These are phyloP conservation scores for Aspergillus steynii DNA, from an alignment of 495 filamentous ascomycete genomes.

Conservation along the genomic window DNA sequence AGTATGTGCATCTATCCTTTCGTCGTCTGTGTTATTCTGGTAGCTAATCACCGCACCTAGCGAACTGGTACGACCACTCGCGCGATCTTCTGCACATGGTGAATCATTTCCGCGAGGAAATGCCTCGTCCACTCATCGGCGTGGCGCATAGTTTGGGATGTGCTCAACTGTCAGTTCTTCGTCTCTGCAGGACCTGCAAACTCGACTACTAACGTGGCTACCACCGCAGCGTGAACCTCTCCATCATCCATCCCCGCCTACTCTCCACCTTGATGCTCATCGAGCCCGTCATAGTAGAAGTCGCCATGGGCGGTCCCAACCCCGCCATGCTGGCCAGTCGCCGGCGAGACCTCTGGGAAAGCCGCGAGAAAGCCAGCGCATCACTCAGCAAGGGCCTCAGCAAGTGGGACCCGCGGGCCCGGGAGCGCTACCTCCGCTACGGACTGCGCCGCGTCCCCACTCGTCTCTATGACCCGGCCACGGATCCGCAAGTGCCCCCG, in stretches of 20 bases:
- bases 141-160: conserved; percentile 80
- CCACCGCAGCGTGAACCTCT: conserved; percentile 37
- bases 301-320: conserved; percentile 19
- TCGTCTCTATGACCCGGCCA: conserved; percentile 32
- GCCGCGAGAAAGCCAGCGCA: conserved; percentile 12
- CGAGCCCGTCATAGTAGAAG: conserved; percentile 62
- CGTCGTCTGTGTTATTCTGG: too few species aligned
- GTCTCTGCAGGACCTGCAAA: background rate
- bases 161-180: conserved; percentile 46
- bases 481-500: conserved; percentile 27
- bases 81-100: conserved; percentile 75
- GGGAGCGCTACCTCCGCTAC: conserved; percentile 50
- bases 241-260: conserved; percentile 71
- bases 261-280: conserved; percentile 64
- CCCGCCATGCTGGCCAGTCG: conserved; percentile 38
- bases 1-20: conserved; percentile 38
- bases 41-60: conserved; percentile 25
- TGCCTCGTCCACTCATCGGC: conserved; percentile 74
- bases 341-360: conserved; percentile 60
- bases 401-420: conserved; percentile 57
- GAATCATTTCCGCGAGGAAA: conserved; percentile 68
- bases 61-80: conserved; percentile 71
- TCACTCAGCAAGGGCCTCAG: conserved; percentile 17
- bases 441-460: conserved; percentile 53
- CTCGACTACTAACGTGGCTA: conserved; percentile 1